Percentiles rank a stretch among this genome's conserved stretches.
phyloP scores from a whole-genome alignment of 352 stramenopile genomes.

The Globisporangium cylindrosporum region DNA sequence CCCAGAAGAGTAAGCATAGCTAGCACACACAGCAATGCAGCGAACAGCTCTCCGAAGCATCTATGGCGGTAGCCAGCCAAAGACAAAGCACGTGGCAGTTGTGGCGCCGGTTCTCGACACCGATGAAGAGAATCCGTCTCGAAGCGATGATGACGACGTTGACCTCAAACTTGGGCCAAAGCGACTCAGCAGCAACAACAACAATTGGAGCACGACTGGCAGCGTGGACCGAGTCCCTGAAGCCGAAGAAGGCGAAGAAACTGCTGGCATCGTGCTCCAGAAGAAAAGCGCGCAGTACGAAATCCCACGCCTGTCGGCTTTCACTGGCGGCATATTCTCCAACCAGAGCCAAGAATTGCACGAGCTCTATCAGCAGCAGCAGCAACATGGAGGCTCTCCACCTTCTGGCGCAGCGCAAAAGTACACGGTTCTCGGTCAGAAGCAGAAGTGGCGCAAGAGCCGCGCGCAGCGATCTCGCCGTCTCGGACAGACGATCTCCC shows the following conservation, averaged over 20 bases:
- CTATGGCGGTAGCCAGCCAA: slow-evolving; percentile 31
- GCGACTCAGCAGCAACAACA: background rate
- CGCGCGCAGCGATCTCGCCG: slow-evolving; percentile 35
- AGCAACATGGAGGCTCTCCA: slow-evolving; percentile 36
- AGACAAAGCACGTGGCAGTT: slow-evolving; percentile 48
- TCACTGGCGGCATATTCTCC: background rate
- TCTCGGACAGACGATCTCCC: slow-evolving; percentile 34
- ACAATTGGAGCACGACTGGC: slow-evolving; percentile 3
- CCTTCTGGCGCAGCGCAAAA: slow-evolving; percentile 21
- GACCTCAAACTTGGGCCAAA: background rate
- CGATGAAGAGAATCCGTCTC: slow-evolving; percentile 17
- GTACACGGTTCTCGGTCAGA: slow-evolving; percentile 57
- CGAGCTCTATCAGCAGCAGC: background rate
- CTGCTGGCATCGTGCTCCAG: slow-evolving; percentile 9
- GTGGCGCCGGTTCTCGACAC: slow-evolving; percentile 49
- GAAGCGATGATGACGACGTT: slow-evolving; percentile 15
- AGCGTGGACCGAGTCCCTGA: slow-evolving; percentile 13
- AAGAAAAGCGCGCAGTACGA: slow-evolving; percentile 16
- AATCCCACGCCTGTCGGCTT: slow-evolving; percentile 1
- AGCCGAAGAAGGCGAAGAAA: slow-evolving; percentile 10
- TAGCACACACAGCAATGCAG: slow-evolving; percentile 26
- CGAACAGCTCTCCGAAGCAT: slow-evolving; percentile 35
- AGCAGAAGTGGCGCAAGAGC: slow-evolving; percentile 56
- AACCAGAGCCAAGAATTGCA: slow-evolving; percentile 13
- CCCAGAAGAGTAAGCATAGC: too few species aligned